These are phyloP conservation scores for Clathrospora elynae DNA, from an alignment of 2,329 filamentous ascomycete species.

Conservation along the genomic window DNA sequence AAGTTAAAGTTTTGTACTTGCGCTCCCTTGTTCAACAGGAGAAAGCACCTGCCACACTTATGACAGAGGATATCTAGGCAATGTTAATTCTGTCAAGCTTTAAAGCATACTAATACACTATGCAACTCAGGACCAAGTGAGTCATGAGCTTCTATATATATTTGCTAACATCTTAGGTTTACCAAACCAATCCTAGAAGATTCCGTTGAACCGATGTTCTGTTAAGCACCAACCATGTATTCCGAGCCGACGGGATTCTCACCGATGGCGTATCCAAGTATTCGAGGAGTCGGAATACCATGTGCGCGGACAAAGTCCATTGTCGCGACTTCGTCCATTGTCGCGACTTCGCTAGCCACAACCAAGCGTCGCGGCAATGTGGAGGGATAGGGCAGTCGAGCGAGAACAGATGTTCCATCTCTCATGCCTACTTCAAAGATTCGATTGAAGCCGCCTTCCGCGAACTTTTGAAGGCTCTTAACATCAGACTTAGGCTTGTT, in stretches of 20 bases:
- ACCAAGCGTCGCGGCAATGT: conserved; percentile 35
- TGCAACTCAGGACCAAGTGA: no score
- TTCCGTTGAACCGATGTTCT: no score
- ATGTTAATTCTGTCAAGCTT: no score
- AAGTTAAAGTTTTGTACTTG: no score
- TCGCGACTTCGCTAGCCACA: conserved; percentile 49
- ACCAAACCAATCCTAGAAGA: no score
- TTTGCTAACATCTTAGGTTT: no score
- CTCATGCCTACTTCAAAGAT: conserved; percentile 38
- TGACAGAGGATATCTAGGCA: no score
- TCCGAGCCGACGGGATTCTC: conserved; percentile 34
- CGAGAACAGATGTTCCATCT: conserved; percentile 36
- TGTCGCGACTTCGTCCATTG: conserved; percentile 47
- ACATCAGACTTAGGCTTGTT: conserved; percentile 23
- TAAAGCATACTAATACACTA: no score
- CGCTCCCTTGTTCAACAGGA: no score
- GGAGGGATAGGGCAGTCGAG: conserved; percentile 43
- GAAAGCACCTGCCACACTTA: no score
- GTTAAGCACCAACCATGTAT: no score
- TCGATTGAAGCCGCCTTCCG: conserved; percentile 48
- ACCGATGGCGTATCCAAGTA: conserved; percentile 28
- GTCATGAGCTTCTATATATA: no score
- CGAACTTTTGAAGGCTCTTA: conserved; percentile 37
- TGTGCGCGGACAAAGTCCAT: conserved; percentile 37
- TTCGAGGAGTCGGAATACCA: conserved; percentile 31